Conservation (phyloP, 2,329 filamentous ascomycete species). For the Chrysosporium keratinophilum region DNA sequence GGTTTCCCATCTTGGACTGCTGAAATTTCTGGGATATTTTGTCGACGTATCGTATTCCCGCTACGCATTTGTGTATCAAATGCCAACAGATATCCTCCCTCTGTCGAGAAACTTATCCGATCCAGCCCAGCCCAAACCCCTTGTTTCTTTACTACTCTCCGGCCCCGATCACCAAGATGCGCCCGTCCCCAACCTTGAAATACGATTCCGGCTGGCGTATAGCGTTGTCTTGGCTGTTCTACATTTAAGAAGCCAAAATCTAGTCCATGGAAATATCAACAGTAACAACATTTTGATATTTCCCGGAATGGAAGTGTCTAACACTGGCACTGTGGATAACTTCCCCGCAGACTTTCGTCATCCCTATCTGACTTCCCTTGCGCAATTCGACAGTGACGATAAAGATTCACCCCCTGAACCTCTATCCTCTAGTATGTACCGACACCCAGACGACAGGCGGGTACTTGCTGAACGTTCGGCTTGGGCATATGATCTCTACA, state of each 20-base stretch:
- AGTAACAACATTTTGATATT: constrained; percentile 55
- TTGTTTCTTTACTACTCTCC: constrained; percentile 36
- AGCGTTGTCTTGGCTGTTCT: constrained; percentile 48
- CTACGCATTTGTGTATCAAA: constrained; percentile 51
- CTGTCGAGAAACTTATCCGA: constrained; percentile 34
- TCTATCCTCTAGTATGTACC: constrained; percentile 48
- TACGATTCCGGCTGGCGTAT: constrained; percentile 51
- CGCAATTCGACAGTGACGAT: constrained; percentile 43
- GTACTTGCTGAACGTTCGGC: constrained; percentile 29
- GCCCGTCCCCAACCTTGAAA: constrained; percentile 48
- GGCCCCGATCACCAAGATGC: constrained; percentile 33
- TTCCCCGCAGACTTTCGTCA: constrained; percentile 38
- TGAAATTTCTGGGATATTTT: constrained; percentile 43
- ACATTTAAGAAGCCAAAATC: constrained; percentile 46
- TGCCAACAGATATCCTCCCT: constrained; percentile 42
- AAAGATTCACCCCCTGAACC: constrained; percentile 39
- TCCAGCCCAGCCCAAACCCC: constrained; percentile 30
- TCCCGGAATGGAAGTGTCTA: constrained; percentile 29
- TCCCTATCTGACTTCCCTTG: constrained; percentile 50
- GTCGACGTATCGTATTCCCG: constrained; percentile 48
- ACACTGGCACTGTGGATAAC: constrained; percentile 17
- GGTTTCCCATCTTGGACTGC: constrained; percentile 33
- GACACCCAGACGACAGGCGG: constrained; percentile 45
- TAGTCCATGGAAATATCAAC: constrained; percentile 54
- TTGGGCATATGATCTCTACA: constrained; percentile 48